Evolutionary conservation across 257 asterid species (phyloP).

Genomic region (Scutellaria baicalensis): DNA sequence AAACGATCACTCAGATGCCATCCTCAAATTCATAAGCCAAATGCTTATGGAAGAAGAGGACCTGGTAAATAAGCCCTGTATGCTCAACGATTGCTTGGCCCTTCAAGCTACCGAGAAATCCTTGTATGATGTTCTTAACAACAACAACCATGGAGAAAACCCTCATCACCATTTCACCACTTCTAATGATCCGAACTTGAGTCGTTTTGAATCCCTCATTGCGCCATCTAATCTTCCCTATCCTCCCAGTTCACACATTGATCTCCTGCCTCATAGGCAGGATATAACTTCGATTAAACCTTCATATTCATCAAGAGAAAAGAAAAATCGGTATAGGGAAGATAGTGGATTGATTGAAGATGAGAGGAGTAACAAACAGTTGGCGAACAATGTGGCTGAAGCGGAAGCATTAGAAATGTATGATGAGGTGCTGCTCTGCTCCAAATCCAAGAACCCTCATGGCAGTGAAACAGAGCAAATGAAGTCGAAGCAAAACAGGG

Average conservation of each 20-base stretch:
- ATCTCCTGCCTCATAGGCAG: neutral
- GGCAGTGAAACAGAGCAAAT: neutral
- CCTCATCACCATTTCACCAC: slow-evolving; percentile 7
- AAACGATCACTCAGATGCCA: slow-evolving; percentile 41
- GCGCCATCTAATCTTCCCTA: neutral
- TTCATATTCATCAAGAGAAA: neutral
- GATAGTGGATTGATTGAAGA: slow-evolving; percentile 12
- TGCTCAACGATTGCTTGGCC: slow-evolving; percentile 67
- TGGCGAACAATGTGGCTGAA: slow-evolving; percentile 20
- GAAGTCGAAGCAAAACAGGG: slow-evolving; percentile 5
- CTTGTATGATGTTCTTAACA: slow-evolving; percentile 48
- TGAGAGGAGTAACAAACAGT: slow-evolving; percentile 24
- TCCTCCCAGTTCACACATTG: neutral
- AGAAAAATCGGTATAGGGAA: slow-evolving; percentile 32
- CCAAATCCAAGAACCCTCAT: neutral
- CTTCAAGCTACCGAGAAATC: slow-evolving; percentile 74
- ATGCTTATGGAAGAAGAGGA: slow-evolving; percentile 81
- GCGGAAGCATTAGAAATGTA: slow-evolving; percentile 33
- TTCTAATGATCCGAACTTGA: slow-evolving; percentile 13
- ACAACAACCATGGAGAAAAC: slow-evolving; percentile 17
- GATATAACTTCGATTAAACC: neutral
- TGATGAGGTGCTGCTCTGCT: slow-evolving; percentile 41
- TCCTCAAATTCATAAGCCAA: slow-evolving; percentile 46
- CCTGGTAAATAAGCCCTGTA: slow-evolving; percentile 49
- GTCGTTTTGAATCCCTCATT: neutral